A percentile compares a stretch with the other conserved stretches of the same genome.
Conservation (phyloP, 2,329 filamentous ascomycete genomes). For the Pestalotiopsis sp. region DNA sequence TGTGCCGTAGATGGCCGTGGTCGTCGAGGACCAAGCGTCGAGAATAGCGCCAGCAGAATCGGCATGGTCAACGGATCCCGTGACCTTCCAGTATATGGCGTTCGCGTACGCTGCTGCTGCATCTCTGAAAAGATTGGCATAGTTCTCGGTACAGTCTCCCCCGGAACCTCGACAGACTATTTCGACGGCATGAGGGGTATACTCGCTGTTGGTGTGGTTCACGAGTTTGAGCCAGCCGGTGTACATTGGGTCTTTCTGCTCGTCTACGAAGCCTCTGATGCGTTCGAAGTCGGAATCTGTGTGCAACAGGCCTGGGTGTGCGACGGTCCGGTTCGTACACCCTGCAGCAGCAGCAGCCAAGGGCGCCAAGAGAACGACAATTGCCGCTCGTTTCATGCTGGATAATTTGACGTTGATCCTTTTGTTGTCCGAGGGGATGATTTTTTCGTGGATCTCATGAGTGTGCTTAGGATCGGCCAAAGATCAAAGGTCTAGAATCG, state of each 20-base stretch:
- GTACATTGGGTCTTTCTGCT: slow-evolving; percentile 13
- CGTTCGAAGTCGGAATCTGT: slow-evolving; percentile 16
- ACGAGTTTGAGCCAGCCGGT: slow-evolving; percentile 16
- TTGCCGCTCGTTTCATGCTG: not conserved
- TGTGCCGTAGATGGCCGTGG: slow-evolving; percentile 35
- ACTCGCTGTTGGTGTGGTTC: slow-evolving; percentile 29
- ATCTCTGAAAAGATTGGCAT: slow-evolving; percentile 34
- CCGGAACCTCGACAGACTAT: slow-evolving; percentile 38
- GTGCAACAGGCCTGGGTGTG: slow-evolving; percentile 17
- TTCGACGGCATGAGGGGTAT: slow-evolving; percentile 29
- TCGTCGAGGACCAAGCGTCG: slow-evolving; percentile 38
- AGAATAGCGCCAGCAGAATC: slow-evolving; percentile 39
- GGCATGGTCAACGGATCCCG: slow-evolving; percentile 37
- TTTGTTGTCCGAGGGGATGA: no score
- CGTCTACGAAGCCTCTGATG: slow-evolving; percentile 12
- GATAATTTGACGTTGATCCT: not conserved
- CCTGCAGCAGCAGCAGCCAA: not conserved
- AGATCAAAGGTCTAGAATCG: not conserved
- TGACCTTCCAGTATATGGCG: slow-evolving; percentile 43
- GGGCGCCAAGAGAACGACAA: not conserved
- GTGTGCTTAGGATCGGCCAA: not conserved
- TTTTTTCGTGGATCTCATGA: not conserved
- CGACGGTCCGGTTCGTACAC: not conserved
- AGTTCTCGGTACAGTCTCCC: slow-evolving; percentile 33
- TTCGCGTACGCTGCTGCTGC: slow-evolving; percentile 39